phyloP scores from a whole-genome alignment of 441 rosid genomes.

The Adansonia madagascariensis region DNA sequence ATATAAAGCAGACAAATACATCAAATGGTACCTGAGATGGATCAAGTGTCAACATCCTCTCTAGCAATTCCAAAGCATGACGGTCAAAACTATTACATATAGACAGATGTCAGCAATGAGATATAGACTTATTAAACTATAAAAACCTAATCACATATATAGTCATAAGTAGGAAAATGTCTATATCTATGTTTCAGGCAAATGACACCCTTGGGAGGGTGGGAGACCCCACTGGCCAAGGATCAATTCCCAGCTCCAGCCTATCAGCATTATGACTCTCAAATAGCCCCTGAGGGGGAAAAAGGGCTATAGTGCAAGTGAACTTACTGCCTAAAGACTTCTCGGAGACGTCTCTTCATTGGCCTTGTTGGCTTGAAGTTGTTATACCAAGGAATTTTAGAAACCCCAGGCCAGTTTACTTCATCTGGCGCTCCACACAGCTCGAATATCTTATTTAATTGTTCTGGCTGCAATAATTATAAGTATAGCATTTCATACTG shows the following conservation, averaged over 20 bases:
- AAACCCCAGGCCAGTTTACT: conserved; percentile 70
- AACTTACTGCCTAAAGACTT: conserved; percentile 86
- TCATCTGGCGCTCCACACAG: conserved; percentile 96
- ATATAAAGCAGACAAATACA: not conserved
- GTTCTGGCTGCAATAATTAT: conserved; percentile 65
- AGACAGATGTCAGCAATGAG: conserved; percentile 20
- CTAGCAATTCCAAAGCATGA: conserved; percentile 91
- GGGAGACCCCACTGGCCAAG: not conserved
- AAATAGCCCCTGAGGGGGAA: not conserved
- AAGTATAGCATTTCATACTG: conserved; percentile 20
- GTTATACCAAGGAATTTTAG: conserved; percentile 69
- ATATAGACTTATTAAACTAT: not conserved
- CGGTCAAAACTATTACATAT: conserved; percentile 68
- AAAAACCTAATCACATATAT: not conserved
- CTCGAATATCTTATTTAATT: conserved; percentile 88
- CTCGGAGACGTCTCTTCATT: conserved; percentile 84
- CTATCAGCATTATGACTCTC: conserved; percentile 7
- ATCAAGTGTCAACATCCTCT: conserved; percentile 91
- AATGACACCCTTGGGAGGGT: not conserved
- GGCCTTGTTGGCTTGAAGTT: conserved; percentile 83
- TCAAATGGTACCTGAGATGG: conserved; percentile 74
- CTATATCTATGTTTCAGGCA: not conserved
- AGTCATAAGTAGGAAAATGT: not conserved
- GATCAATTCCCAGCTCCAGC: not conserved
- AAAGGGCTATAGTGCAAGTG: not conserved